These are phyloP conservation scores for Hypsizygus ulmarius DNA, from an alignment of 1,284 basidiomycete species.

Conservation along the genomic window DNA sequence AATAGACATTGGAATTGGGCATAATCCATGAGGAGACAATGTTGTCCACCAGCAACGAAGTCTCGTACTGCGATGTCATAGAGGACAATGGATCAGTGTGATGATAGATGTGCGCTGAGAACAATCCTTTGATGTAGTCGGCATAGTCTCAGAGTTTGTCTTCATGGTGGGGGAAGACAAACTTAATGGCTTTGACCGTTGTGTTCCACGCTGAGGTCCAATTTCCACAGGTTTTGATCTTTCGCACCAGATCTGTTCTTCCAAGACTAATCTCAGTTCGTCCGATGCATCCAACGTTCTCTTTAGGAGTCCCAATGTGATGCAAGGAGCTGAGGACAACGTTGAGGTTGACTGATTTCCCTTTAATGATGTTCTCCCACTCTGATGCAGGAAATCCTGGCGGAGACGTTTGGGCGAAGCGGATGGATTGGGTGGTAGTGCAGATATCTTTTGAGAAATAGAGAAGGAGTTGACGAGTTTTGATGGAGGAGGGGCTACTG, in stretches of 20 bases:
- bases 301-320: conserved; percentile 16
- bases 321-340: conserved; percentile 21
- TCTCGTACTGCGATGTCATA: conserved; percentile 18
- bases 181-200: not conserved
- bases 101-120: not conserved
- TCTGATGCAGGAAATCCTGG: conserved; percentile 19
- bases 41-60: conserved; percentile 16
- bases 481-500: not conserved
- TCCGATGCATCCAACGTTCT: conserved; percentile 19
- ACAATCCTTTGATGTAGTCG: conserved; percentile 8
- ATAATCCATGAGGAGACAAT: conserved; percentile 13
- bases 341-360: conserved; percentile 24
- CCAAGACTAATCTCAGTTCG: conserved; percentile 19
- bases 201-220: conserved; percentile 21
- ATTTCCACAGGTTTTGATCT: conserved; percentile 21
- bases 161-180: not conserved
- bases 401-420: not conserved
- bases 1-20: conserved; percentile 6
- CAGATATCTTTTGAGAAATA: not conserved
- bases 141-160: not conserved
- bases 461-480: not conserved
- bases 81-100: conserved; percentile 15
- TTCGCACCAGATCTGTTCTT: conserved; percentile 14
- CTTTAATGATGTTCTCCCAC: conserved; percentile 24
- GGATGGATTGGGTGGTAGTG: not conserved